A percentile compares a stretch with the other conserved stretches of the same genome.
Evolutionary conservation across 352 stramenopile species (phyloP).

Genomic region (Pythium rishiriense): DNA sequence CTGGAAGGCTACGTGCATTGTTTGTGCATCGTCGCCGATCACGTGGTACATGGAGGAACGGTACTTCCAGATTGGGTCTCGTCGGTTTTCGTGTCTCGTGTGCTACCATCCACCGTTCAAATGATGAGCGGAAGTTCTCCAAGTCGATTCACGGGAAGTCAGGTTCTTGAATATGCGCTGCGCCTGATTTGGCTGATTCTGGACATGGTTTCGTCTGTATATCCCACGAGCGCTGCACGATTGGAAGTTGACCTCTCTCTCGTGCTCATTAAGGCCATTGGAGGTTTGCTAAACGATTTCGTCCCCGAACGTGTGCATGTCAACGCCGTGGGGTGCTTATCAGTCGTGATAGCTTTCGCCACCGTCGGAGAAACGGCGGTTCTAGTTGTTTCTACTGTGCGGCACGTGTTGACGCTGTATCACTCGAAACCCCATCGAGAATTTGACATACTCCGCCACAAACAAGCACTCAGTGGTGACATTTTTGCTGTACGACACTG

Average conservation of each 20-base stretch:
- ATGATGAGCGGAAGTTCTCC: neutral
- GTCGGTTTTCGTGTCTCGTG: neutral
- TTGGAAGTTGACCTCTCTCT: neutral
- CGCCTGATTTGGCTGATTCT: neutral
- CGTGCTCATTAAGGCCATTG: neutral
- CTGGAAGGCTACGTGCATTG: neutral
- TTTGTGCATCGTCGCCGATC: neutral
- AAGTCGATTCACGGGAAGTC: neutral
- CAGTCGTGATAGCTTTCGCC: neutral
- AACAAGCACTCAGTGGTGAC: neutral
- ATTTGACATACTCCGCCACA: neutral
- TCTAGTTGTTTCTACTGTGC: neutral
- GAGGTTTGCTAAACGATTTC: neutral
- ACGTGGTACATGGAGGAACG: neutral
- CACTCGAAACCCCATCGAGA: neutral
- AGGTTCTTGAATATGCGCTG: conserved; percentile 1
- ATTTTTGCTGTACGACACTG: neutral
- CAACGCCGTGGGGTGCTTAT: neutral
- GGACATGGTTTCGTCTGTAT: neutral
- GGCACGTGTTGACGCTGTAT: neutral
- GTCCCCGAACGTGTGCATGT: neutral
- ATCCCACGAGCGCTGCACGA: no score
- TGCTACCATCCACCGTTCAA: neutral
- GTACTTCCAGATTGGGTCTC: neutral
- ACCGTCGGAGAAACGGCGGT: neutral